Conservation (phyloP, 768 basidiomycete species). For the Hysterangium stoloniferum region DNA sequence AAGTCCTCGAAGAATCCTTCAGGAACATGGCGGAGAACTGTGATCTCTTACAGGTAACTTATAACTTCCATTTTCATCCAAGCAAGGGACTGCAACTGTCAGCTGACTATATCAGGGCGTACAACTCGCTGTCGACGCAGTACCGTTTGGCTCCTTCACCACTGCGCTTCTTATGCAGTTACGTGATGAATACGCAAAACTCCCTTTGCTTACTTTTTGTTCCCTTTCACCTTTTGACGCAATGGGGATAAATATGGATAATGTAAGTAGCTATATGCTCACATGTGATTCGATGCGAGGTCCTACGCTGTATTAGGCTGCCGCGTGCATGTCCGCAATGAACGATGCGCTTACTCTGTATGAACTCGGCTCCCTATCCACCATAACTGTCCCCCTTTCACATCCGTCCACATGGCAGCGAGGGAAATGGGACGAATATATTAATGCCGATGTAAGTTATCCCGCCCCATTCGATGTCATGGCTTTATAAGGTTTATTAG, state of each 20-base stretch:
- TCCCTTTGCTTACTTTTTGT: slow-evolving; percentile 50
- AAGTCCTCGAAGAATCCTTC: slow-evolving; percentile 61
- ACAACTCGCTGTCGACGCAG: slow-evolving; percentile 44
- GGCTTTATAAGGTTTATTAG: background rate
- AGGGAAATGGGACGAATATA: slow-evolving; percentile 21
- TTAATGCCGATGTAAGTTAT: slow-evolving; percentile 22
- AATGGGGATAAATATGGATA: slow-evolving; percentile 24
- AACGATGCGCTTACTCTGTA: slow-evolving; percentile 53
- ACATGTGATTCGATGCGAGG: background rate
- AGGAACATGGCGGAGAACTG: slow-evolving; percentile 69
- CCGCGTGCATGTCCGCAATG: slow-evolving; percentile 37
- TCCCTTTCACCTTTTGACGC: slow-evolving; percentile 43
- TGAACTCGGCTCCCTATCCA: slow-evolving; percentile 40
- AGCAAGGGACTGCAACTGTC: background rate
- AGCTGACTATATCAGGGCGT: too few species aligned
- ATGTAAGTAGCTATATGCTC: slow-evolving; percentile 28
- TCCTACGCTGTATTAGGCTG: too few species aligned
- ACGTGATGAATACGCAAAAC: slow-evolving; percentile 61
- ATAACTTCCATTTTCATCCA: background rate
- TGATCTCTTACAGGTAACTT: slow-evolving; percentile 57
- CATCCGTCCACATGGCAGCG: slow-evolving; percentile 36
- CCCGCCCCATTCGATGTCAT: slow-evolving; percentile 1
- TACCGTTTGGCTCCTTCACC: slow-evolving; percentile 60
- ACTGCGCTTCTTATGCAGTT: slow-evolving; percentile 49
- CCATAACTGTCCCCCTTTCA: slow-evolving; percentile 37